Conservation (phyloP, 129 eudicot species). For the Kitagawia praeruptora region DNA sequence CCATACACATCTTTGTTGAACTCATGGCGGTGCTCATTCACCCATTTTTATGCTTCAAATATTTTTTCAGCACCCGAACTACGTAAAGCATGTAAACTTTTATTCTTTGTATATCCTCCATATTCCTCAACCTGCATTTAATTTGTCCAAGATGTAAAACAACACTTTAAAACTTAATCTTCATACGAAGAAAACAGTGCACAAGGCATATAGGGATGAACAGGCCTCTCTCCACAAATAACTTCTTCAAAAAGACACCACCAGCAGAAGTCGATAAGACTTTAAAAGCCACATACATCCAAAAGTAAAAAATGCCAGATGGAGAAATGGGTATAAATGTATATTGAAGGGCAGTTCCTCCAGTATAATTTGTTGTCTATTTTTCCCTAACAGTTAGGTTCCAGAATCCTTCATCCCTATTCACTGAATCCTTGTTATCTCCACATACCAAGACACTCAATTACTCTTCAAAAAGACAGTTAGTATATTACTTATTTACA, state of each 20-base stretch:
- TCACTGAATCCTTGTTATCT: not conserved
- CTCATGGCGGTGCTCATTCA: constrained; percentile 52
- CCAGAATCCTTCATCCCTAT: not conserved
- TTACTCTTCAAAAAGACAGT: not conserved
- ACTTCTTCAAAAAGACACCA: not conserved
- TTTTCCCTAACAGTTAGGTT: too few species aligned
- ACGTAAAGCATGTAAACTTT: constrained; percentile 49
- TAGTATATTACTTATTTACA: not conserved
- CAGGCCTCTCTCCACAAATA: not conserved
- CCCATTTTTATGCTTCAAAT: constrained; percentile 75
- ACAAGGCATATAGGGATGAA: not conserved
- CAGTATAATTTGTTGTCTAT: not conserved
- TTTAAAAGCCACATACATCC: not conserved
- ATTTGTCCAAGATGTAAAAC: constrained; percentile 1
- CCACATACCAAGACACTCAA: not conserved
- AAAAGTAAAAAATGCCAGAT: not conserved
- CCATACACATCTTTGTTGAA: constrained; percentile 74
- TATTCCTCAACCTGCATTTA: constrained; percentile 48
- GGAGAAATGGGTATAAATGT: not conserved
- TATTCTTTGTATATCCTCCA: constrained; percentile 70
- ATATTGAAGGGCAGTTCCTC: not conserved
- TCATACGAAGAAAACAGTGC: not conserved
- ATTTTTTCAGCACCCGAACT: constrained; percentile 77
- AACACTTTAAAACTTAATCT: not conserved
- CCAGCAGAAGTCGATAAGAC: not conserved